Evolutionary conservation across 148 eudicot species (phyloP), one percentile per base, ranked within the genome.

Genomic region (Rhododendron kiyosumense): DNA sequence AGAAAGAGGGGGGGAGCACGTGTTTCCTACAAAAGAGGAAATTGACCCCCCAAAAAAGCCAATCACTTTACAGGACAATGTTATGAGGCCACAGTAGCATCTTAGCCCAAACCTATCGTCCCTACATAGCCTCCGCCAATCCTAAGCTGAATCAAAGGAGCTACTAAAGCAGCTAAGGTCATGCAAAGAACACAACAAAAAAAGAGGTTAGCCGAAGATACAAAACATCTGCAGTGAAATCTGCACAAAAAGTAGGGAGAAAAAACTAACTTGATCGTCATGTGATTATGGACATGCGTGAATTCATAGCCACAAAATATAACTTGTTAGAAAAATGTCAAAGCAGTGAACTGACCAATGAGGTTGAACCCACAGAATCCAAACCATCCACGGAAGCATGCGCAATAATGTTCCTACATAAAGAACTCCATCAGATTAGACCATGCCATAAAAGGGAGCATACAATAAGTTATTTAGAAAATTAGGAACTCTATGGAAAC

Each of bases 331-430:
- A 45, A 38, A 65, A 41, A 36, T 0, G 82, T 38, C 17, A n/a
- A 63, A 10, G 15, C 48, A 71, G 30, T 78, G 52, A 84, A 87
- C 94, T 86, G 34, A 92, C 94, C 92, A 93, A 78, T 54, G 94
- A 90, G 36, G 83, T 14, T 59, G 87, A 48, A 84, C 88, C 86
- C 63, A 89, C 10, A n/a, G 94, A 87, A 84, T 91, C 90, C 46
- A 85, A 75, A 81, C 93, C 90, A 49, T 91, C 92, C 18, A 92
- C 84, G n/a, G 89, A 89, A 90, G 92, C 92, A 52, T 85, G 87
- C 57, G 83, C 49, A 32, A 84, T 75, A 41, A 82, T 81, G 51
- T 32, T 80, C 94, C 96, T 94, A 54, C 75, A 88, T 30, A 85
- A 38, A 78, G 81, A 48, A 81, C 8, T 2, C 38, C 76, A 30